Evolutionary conservation across 2,329 filamentous ascomycete genomes (phyloP).

Genomic region (Blastomyces silverae): DNA sequence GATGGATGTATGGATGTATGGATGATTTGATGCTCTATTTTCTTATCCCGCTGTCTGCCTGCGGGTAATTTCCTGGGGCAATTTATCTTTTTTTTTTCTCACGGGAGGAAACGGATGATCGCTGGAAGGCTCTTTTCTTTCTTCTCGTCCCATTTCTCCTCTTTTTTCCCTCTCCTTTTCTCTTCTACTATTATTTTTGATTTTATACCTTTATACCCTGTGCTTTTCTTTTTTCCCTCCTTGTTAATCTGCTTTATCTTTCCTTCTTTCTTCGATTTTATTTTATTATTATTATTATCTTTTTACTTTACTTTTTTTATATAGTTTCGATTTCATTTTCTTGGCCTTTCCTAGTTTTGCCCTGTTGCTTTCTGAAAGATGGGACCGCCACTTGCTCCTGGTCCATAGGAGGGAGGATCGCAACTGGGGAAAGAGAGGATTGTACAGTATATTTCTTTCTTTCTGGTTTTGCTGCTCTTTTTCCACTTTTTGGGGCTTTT

Average conservation of each 20-base stretch:
- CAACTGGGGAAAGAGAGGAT: no score
- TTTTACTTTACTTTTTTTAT: neutral
- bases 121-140: no score
- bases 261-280: neutral
- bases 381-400: no score
- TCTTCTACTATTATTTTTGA: neutral
- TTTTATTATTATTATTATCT: neutral
- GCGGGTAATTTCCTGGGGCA: neutral
- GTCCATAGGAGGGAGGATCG: no score
- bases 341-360: no score
- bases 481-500: no score
- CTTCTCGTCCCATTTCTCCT: no score
- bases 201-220: constrained; percentile 2
- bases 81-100: neutral
- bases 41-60: neutral
- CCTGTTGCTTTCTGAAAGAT: no score
- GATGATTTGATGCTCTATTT: constrained; percentile 7
- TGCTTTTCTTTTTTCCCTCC: neutral
- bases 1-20: neutral
- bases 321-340: neutral
- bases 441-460: constrained; percentile 11
- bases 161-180: neutral
- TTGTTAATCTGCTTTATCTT: neutral
- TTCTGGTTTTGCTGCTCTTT: constrained; percentile 13
- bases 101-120: no score